These are phyloP conservation scores for Huntiella omanensis DNA, from an alignment of 2,329 filamentous ascomycete genomes.

Conservation along the genomic window DNA sequence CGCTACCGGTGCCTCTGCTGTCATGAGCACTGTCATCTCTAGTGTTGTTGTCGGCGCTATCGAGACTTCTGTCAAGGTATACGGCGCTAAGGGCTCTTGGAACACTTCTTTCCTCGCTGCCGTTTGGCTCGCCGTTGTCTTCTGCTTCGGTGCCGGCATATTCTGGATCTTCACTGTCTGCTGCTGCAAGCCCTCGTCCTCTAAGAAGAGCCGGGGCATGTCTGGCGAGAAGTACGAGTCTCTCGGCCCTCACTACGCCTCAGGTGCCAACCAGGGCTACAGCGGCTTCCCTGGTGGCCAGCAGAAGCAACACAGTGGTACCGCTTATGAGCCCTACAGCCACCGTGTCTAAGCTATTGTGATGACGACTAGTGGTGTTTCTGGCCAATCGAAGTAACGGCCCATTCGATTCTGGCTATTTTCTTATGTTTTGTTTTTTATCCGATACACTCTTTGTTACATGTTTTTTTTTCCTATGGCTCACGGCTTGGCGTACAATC, in stretches of 20 bases:
- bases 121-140: slow-evolving; percentile 64
- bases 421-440: slow-evolving; percentile 2
- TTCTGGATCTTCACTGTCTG: slow-evolving; percentile 89
- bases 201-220: slow-evolving; percentile 28
- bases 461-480: background rate
- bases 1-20: slow-evolving; percentile 41
- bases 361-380: too few species aligned
- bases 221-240: slow-evolving; percentile 22
- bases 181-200: slow-evolving; percentile 50
- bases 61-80: slow-evolving; percentile 46
- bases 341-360: slow-evolving; percentile 28
- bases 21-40: slow-evolving; percentile 58
- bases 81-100: slow-evolving; percentile 48
- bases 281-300: slow-evolving; percentile 14
- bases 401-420: background rate
- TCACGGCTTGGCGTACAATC: slow-evolving; percentile 5
- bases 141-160: slow-evolving; percentile 53
- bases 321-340: slow-evolving; percentile 46
- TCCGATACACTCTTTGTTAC: background rate
- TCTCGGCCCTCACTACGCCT: slow-evolving; percentile 16
- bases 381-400: slow-evolving; percentile 2
- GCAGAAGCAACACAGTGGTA: slow-evolving; percentile 26
- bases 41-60: slow-evolving; percentile 50
- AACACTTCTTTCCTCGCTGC: slow-evolving; percentile 51
- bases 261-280: background rate